A percentile compares a stretch with the other conserved stretches of the same genome.
phyloP scores from a whole-genome alignment of 768 basidiomycete species.

The Suillus bovinus region DNA sequence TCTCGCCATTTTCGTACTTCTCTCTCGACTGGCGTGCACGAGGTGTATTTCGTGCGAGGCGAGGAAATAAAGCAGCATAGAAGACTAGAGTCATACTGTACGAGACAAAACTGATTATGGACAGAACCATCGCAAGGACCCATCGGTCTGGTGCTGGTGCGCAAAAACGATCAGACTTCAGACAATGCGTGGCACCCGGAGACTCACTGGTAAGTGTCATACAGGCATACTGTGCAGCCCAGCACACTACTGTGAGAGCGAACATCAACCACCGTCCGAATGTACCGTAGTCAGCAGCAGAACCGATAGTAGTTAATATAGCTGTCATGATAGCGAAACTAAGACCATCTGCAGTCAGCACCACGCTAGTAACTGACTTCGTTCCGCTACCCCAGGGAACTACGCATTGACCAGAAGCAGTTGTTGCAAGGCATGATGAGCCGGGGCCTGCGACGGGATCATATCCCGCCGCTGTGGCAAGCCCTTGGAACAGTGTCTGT shows the following conservation, averaged over 20 bases:
- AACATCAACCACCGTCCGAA: conserved; percentile 81
- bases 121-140: conserved; percentile 73
- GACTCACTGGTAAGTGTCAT: conserved; percentile 68
- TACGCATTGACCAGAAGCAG: conserved; percentile 72
- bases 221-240: conserved; percentile 78
- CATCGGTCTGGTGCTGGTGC: conserved; percentile 61
- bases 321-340: conserved; percentile 80
- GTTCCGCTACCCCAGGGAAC: conserved; percentile 75
- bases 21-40: conserved; percentile 56
- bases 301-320: conserved; percentile 78
- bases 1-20: conserved; percentile 60
- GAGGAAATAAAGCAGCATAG: conserved; percentile 77
- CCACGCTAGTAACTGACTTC: conserved; percentile 72
- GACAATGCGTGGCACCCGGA: background rate
- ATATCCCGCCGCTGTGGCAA: conserved; percentile 71
- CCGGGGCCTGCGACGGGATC: conserved; percentile 72
- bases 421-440: conserved; percentile 58
- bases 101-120: conserved; percentile 75
- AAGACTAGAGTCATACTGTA: conserved; percentile 84
- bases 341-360: conserved; percentile 74
- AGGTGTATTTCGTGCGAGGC: conserved; percentile 75
- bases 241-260: conserved; percentile 70
- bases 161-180: background rate
- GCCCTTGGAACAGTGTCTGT: conserved; percentile 71
- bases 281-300: conserved; percentile 35